Evolutionary conservation across 768 basidiomycete genomes (phyloP).

Genomic region (Mycena metata): DNA sequence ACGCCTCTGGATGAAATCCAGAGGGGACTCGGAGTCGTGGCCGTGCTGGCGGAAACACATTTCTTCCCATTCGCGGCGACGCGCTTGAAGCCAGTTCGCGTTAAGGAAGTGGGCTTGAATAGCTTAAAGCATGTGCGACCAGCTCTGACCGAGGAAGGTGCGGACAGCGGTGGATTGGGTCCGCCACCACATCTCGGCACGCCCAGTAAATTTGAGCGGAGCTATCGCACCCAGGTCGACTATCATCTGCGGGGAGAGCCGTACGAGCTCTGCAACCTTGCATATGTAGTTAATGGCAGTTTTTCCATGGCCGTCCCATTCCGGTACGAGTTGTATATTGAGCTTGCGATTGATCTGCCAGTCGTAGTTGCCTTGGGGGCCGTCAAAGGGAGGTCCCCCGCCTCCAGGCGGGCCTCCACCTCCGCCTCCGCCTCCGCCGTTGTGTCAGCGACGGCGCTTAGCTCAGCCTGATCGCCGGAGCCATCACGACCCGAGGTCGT

Average conservation of each 20-base stretch:
- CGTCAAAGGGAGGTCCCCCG: constrained; percentile 8
- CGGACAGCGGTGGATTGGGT: neutral
- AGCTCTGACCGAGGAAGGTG: no score
- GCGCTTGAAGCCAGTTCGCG: constrained; percentile 3
- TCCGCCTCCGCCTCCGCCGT: neutral
- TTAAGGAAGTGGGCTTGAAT: constrained; percentile 24
- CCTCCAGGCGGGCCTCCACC: constrained; percentile 6
- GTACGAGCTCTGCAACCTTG: constrained; percentile 5
- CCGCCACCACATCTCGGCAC: constrained; percentile 5
- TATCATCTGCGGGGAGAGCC: constrained; percentile 18
- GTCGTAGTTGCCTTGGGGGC: neutral
- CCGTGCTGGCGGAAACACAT: constrained; percentile 15
- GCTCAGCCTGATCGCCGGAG: no score
- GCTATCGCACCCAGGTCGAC: constrained; percentile 13
- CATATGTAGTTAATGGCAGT: constrained; percentile 7
- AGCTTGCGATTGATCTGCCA: constrained; percentile 22
- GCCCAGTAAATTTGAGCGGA: constrained; percentile 12
- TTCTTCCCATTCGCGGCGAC: constrained; percentile 1
- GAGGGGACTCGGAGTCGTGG: neutral
- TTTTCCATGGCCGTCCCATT: constrained; percentile 14
- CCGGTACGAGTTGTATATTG: neutral
- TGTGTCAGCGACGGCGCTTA: no score
- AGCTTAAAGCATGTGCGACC: neutral
- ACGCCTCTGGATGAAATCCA: constrained; percentile 15
- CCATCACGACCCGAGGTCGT: no score